phyloP scores from a whole-genome alignment of 768 basidiomycete genomes.

The Phylloporus scabripes region DNA sequence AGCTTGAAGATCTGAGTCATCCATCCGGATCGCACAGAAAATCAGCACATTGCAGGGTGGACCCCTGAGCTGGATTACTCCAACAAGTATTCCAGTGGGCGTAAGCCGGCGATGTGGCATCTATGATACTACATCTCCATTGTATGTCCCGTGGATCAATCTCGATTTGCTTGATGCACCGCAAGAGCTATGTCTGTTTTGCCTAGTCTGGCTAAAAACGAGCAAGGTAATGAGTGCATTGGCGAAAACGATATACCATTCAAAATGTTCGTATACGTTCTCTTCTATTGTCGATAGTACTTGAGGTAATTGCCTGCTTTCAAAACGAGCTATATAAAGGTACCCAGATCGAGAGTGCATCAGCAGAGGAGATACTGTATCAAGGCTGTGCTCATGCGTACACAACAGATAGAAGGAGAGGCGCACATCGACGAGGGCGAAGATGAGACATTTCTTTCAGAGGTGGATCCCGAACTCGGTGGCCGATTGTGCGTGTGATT shows the following conservation, averaged over 20 bases:
- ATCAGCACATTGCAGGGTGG: no score
- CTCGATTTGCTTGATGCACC: neutral
- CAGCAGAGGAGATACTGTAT: slow-evolving; percentile 13
- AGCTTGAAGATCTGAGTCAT: no score
- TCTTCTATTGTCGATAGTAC: neutral
- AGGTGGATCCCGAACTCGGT: neutral
- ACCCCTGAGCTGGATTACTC: no score
- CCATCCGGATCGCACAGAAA: no score
- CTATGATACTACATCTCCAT: no score
- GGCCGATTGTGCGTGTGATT: no score
- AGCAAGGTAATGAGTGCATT: neutral
- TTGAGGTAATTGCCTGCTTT: neutral
- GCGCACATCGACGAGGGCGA: neutral
- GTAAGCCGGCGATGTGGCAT: no score
- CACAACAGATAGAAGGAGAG: neutral
- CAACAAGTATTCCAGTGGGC: no score
- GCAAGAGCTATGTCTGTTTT: slow-evolving; percentile 14
- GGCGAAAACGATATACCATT: neutral
- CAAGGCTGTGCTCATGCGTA: neutral
- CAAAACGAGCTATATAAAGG: neutral
- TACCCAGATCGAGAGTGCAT: neutral
- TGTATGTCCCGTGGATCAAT: no score
- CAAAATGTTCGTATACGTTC: slow-evolving; percentile 9
- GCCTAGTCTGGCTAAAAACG: slow-evolving; percentile 2
- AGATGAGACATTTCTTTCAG: neutral